Percentiles rank a stretch among this genome's conserved stretches.
Conservation (phyloP, 306 rosid genomes). For the Pterocarpus macrocarpus region DNA sequence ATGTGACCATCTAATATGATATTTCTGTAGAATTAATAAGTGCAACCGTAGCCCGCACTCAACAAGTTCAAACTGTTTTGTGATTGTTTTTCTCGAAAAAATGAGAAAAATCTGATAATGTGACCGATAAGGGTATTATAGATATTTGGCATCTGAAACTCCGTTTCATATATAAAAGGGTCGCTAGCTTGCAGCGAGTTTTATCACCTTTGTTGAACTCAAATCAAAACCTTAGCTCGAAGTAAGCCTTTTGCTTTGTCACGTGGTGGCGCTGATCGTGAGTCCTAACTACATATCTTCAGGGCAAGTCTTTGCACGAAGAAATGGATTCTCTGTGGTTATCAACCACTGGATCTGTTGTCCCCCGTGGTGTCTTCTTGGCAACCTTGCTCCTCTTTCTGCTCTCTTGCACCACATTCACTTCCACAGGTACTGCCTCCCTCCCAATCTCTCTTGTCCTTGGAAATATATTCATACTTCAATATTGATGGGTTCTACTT, state of each 20-base stretch:
- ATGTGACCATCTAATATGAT: background rate
- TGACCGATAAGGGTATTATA: slow-evolving; percentile 10
- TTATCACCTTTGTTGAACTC: background rate
- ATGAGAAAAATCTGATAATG: background rate
- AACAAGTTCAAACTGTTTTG: too few relatives aligned
- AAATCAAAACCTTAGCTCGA: background rate
- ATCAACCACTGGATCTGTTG: slow-evolving; percentile 60
- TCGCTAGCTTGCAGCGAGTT: background rate
- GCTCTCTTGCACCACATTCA: slow-evolving; percentile 67
- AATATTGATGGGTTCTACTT: slow-evolving; percentile 30
- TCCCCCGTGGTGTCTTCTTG: slow-evolving; percentile 50
- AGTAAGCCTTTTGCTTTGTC: background rate
- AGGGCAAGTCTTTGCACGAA: slow-evolving; percentile 47
- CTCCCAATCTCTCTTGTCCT: background rate
- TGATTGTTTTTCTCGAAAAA: background rate
- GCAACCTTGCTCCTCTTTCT: slow-evolving; percentile 55
- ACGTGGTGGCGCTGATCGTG: slow-evolving; percentile 50
- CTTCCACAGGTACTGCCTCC: slow-evolving; percentile 63
- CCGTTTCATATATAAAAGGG: background rate
- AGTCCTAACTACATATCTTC: slow-evolving; percentile 13
- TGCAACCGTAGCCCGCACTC: too few relatives aligned
- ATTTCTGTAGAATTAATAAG: background rate
- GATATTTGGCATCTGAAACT: slow-evolving; percentile 11
- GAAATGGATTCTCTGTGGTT: slow-evolving; percentile 57
- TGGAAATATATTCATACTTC: background rate